Evolutionary conservation across 2,329 filamentous ascomycete genomes (phyloP).

Genomic region (Endothia cerciana): DNA sequence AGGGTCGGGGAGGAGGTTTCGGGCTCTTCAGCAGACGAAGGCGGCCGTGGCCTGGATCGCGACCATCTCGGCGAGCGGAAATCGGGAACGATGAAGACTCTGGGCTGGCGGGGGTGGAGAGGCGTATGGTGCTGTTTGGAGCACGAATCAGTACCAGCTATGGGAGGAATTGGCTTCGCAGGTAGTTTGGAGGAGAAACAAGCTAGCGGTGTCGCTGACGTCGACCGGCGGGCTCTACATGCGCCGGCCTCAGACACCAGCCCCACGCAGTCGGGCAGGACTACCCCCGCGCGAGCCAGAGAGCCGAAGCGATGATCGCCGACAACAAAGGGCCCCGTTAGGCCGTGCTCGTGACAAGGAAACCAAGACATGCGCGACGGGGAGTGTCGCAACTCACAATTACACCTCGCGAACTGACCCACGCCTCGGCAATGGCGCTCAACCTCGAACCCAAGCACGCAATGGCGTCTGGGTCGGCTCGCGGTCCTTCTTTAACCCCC

Average conservation of each 20-base stretch:
- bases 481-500: constrained; percentile 40
- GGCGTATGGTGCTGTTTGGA: constrained; percentile 5
- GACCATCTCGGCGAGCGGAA: constrained; percentile 36
- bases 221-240: constrained; percentile 2
- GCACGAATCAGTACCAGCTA: constrained; percentile 16
- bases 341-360: too few relatives aligned
- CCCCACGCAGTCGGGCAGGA: constrained; percentile 1
- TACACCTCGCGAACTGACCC: constrained; percentile 40
- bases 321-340: too few relatives aligned
- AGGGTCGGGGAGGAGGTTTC: constrained; percentile 33
- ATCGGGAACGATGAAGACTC: constrained; percentile 35
- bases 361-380: not conserved
- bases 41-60: constrained; percentile 32
- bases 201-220: constrained; percentile 14
- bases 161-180: not conserved
- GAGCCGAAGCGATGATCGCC: not conserved
- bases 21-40: constrained; percentile 30
- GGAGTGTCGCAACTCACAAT: constrained; percentile 37
- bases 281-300: constrained; percentile 12
- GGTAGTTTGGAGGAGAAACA: not conserved
- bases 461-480: constrained; percentile 16
- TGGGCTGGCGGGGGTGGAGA: constrained; percentile 8
- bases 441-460: constrained; percentile 39
- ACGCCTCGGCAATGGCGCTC: constrained; percentile 45
- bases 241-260: constrained; percentile 13